Evolutionary conservation across 2,329 filamentous ascomycete species (phyloP).

Genomic region (Pleoardoris graminearum): DNA sequence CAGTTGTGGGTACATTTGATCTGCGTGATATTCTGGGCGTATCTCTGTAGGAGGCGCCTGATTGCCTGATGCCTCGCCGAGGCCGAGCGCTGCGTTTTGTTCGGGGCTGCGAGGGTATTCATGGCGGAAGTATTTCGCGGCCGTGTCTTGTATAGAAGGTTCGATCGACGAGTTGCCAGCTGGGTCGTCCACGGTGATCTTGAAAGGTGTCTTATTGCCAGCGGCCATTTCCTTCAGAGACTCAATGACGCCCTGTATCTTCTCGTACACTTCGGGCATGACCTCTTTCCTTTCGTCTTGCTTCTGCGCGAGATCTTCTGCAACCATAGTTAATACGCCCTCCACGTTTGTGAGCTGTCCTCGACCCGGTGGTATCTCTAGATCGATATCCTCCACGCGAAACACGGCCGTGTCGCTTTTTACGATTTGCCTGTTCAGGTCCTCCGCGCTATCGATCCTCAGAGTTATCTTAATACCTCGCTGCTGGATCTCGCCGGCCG

Average conservation of each 20-base stretch:
- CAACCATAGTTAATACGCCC: slow-evolving; percentile 76
- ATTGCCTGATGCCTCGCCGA: slow-evolving; percentile 56
- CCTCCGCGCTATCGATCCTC: slow-evolving; percentile 69
- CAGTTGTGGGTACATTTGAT: slow-evolving; percentile 50
- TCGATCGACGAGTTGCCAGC: slow-evolving; percentile 97
- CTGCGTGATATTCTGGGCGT: slow-evolving; percentile 56
- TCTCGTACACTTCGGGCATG: slow-evolving; percentile 74
- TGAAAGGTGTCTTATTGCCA: slow-evolving; percentile 82
- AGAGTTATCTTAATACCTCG: slow-evolving; percentile 84
- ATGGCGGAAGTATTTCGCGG: slow-evolving; percentile 86
- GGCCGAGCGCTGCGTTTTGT: slow-evolving; percentile 84
- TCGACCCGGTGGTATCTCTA: slow-evolving; percentile 89
- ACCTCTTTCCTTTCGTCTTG: slow-evolving; percentile 81
- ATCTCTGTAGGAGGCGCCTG: slow-evolving; percentile 61
- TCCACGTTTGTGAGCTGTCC: slow-evolving; percentile 94
- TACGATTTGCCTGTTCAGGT: slow-evolving; percentile 85
- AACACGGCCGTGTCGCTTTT: slow-evolving; percentile 87
- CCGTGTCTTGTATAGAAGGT: slow-evolving; percentile 72
- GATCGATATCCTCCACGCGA: slow-evolving; percentile 85
- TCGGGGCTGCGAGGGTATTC: slow-evolving; percentile 82
- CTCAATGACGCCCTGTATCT: slow-evolving; percentile 75
- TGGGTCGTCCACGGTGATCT: slow-evolving; percentile 83
- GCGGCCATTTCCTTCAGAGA: slow-evolving; percentile 76
- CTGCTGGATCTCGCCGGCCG: slow-evolving; percentile 88
- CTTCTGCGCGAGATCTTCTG: slow-evolving; percentile 78